Percentiles rank a stretch among this genome's conserved stretches.
Conservation (phyloP, 2,329 filamentous ascomycete genomes). For the Exophiala bonariae region DNA sequence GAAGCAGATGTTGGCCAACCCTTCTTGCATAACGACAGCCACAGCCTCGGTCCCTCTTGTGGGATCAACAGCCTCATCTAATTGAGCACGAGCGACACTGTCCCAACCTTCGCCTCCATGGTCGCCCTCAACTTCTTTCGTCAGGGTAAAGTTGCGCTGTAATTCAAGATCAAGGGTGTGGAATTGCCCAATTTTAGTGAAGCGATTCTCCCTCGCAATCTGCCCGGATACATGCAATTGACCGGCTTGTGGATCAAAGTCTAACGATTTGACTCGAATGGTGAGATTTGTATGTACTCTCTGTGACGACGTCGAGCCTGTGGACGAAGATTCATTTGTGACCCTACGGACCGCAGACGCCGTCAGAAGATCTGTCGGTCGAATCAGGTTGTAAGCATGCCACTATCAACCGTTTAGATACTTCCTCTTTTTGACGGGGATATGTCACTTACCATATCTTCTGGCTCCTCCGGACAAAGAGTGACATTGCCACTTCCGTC, state of each 20-base stretch:
- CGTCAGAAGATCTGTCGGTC: constrained; percentile 63
- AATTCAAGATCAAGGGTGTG: constrained; percentile 83
- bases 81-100: constrained; percentile 75
- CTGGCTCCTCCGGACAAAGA: constrained; percentile 69
- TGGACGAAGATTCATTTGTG: constrained; percentile 56
- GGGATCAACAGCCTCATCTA: constrained; percentile 76
- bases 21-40: constrained; percentile 90
- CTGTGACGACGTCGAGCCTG: constrained; percentile 62
- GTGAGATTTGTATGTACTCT: constrained; percentile 65
- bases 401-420: constrained; percentile 49
- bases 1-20: constrained; percentile 52
- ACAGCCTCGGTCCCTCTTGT: constrained; percentile 80
- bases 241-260: constrained; percentile 68
- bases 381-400: constrained; percentile 74
- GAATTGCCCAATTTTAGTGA: constrained; percentile 66
- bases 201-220: constrained; percentile 65
- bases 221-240: constrained; percentile 69
- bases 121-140: constrained; percentile 66
- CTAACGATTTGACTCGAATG: constrained; percentile 64
- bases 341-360: constrained; percentile 68
- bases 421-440: constrained; percentile 4
- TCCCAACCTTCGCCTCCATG: constrained; percentile 70
- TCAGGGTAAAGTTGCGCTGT: constrained; percentile 81
- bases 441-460: constrained; percentile 64
- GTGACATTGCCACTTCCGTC: constrained; percentile 67